Conservation (phyloP, 2,329 filamentous ascomycete genomes). For the Salinomyces thailandicus region DNA sequence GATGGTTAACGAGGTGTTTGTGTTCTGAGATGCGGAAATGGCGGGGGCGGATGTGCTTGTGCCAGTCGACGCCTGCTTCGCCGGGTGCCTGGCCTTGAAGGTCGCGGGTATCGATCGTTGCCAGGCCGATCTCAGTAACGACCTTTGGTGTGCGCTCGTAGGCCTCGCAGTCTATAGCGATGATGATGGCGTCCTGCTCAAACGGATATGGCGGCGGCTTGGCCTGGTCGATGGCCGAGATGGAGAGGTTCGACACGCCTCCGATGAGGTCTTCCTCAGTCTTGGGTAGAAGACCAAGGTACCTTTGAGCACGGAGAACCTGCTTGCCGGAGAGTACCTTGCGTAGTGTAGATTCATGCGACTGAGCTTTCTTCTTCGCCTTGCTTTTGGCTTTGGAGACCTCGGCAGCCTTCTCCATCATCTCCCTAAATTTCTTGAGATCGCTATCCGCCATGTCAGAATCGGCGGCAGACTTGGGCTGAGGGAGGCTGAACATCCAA, state of each 20-base stretch:
- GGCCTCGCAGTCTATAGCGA: constrained; percentile 74
- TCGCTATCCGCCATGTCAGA: constrained; percentile 24
- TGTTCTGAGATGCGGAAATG: constrained; percentile 72
- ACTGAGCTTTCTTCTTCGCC: constrained; percentile 28
- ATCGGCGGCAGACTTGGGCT: constrained; percentile 12
- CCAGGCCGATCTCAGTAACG: constrained; percentile 79
- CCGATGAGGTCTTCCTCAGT: constrained; percentile 12
- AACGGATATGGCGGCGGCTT: constrained; percentile 37
- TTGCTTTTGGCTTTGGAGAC: constrained; percentile 42
- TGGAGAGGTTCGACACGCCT: constrained; percentile 10
- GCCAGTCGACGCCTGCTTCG: constrained; percentile 54
- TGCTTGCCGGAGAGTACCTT: constrained; percentile 45
- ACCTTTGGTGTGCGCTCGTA: constrained; percentile 56
- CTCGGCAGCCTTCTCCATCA: constrained; percentile 44
- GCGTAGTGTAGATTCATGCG: constrained; percentile 38
- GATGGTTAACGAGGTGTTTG: constrained; percentile 51
- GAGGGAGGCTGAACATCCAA: constrained; percentile 17
- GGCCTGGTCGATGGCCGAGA: constrained; percentile 35
- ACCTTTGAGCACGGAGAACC: constrained; percentile 55
- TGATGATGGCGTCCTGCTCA: constrained; percentile 53
- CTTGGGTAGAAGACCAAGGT: constrained; percentile 46
- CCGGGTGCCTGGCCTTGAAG: constrained; percentile 50
- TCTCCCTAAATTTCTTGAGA: constrained; percentile 42
- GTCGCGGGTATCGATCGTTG: constrained; percentile 62
- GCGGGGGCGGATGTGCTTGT: constrained; percentile 51